Evolutionary conservation across 768 basidiomycete species (phyloP).

Genomic region (Tulasnella sp.): DNA sequence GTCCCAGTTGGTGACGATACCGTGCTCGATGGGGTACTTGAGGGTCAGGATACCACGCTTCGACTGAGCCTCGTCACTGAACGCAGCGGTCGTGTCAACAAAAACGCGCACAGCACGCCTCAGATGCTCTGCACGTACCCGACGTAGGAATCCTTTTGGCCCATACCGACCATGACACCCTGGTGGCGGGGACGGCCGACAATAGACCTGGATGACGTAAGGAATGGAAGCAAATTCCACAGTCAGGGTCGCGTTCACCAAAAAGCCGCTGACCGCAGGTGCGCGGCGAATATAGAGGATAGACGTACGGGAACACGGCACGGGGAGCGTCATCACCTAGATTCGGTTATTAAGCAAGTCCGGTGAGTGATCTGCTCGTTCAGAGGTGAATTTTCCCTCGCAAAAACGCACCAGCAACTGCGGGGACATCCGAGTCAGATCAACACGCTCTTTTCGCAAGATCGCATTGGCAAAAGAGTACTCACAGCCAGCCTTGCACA

Average conservation of each 20-base stretch:
- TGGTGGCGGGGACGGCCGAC: conserved; percentile 93
- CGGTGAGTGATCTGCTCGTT: conserved; percentile 12
- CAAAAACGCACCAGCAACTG: conserved; percentile 59
- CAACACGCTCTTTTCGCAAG: conserved; percentile 22
- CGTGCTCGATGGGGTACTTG: conserved; percentile 92
- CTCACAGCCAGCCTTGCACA: conserved; percentile 99
- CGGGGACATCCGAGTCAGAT: conserved; percentile 33
- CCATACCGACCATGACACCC: conserved; percentile 97
- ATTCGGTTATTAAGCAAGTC: conserved; percentile 30
- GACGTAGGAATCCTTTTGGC: conserved; percentile 93
- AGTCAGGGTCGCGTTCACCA: conserved; percentile 27
- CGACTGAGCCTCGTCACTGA: conserved; percentile 84
- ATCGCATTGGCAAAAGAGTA: conserved; percentile 36
- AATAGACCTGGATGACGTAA: conserved; percentile 58
- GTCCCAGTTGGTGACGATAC: conserved; percentile 96
- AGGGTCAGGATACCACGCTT: conserved; percentile 93
- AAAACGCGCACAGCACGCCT: conserved; percentile 17
- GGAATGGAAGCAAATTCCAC: conserved; percentile 11
- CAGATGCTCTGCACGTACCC: conserved; percentile 52
- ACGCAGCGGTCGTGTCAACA: conserved; percentile 1
- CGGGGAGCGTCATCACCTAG: conserved; percentile 84
- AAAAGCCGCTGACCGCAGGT: conserved; percentile 10
- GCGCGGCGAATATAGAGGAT: background rate
- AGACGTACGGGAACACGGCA: conserved; percentile 91
- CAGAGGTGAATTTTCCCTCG: background rate